phyloP scores from a whole-genome alignment of 179 eudicot species.

The Pouteria campechiana region DNA sequence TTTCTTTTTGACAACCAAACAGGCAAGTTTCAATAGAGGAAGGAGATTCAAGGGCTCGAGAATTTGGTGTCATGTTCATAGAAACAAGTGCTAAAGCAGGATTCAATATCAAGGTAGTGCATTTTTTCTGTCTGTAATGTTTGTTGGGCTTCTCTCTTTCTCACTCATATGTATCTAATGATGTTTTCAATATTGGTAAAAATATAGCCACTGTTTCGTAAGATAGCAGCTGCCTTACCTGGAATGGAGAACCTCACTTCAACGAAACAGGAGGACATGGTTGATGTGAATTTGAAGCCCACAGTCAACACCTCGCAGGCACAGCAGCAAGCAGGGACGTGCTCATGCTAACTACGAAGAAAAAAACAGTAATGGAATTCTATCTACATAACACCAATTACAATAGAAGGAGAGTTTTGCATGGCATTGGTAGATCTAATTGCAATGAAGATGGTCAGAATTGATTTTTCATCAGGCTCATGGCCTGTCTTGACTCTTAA shows the following conservation, averaged over 20 bases:
- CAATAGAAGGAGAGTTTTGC: no score
- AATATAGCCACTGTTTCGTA: constrained; percentile 71
- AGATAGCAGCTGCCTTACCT: constrained; percentile 80
- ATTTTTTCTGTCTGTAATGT: neutral
- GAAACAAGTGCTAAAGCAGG: constrained; percentile 96
- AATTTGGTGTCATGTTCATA: constrained; percentile 60
- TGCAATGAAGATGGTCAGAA: no score
- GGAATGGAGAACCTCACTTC: constrained; percentile 80
- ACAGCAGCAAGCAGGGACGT: constrained; percentile 71
- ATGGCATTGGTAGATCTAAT: no score
- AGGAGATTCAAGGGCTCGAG: constrained; percentile 70
- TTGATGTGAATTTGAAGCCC: constrained; percentile 74
- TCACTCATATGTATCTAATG: neutral
- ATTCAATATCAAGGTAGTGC: constrained; percentile 69
- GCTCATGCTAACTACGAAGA: constrained; percentile 75
- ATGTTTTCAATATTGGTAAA: neutral
- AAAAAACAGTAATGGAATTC: no score
- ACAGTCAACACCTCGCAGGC: constrained; percentile 32
- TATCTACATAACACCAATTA: no score
- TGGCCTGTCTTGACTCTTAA: no score
- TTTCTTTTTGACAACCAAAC: constrained; percentile 6
- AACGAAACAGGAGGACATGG: constrained; percentile 87
- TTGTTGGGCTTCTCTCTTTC: neutral
- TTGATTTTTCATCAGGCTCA: no score
- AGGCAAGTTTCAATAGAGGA: constrained; percentile 93